Conservation (phyloP, 2,329 filamentous ascomycete genomes). For the Blastomyces gilchristii region DNA sequence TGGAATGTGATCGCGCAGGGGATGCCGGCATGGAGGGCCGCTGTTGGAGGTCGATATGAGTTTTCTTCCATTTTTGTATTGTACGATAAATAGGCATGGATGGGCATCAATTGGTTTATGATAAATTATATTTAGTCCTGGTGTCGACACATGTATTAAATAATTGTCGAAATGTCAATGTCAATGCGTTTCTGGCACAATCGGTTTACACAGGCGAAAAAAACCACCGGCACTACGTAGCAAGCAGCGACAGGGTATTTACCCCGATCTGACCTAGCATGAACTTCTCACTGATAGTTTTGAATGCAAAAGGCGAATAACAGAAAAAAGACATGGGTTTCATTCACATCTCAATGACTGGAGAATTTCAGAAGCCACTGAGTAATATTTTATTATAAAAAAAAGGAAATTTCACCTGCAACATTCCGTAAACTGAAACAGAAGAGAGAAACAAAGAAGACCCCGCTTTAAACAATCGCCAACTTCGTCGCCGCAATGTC, state of each 20-base stretch:
- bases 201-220: not conserved
- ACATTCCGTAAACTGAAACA: constrained; percentile 3
- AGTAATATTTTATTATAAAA: not conserved
- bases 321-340: constrained; percentile 5
- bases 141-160: not conserved
- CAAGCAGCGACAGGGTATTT: not conserved
- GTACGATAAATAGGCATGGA: not conserved
- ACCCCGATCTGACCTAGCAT: not conserved
- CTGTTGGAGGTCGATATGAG: not conserved
- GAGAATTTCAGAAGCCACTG: constrained; percentile 8
- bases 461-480: constrained; percentile 68
- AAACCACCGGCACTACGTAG: not conserved
- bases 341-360: constrained; percentile 8
- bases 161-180: not conserved
- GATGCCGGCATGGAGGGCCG: not conserved
- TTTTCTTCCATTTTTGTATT: not conserved
- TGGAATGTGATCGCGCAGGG: not conserved
- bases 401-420: constrained; percentile 5
- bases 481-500: constrained; percentile 99
- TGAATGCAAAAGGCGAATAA: not conserved
- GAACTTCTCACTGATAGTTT: not conserved
- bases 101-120: not conserved
- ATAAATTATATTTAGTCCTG: not conserved
- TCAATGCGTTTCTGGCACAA: not conserved
- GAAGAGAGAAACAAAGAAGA: constrained; percentile 1